Conservation (phyloP, 257 asterid genomes). For the Nicotiana sylvestris region DNA sequence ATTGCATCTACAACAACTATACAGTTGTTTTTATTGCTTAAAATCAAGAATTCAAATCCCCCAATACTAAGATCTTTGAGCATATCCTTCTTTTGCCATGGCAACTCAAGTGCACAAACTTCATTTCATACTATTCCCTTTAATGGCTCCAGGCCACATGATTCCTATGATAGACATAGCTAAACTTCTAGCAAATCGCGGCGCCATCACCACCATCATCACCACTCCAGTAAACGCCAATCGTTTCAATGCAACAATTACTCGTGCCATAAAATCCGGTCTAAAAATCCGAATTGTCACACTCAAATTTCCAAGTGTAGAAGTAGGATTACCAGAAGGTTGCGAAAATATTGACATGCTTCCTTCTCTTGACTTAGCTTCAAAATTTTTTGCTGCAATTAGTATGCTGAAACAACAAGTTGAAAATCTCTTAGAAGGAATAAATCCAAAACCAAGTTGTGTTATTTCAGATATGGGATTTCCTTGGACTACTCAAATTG, state of each 20-base stretch:
- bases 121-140: conserved; percentile 40
- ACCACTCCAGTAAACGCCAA: conserved; percentile 39
- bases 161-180: conserved; percentile 52
- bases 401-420: conserved; percentile 31
- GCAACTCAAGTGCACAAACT: not conserved
- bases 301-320: conserved; percentile 35
- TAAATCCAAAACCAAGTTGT: conserved; percentile 38
- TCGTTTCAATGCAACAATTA: conserved; percentile 26
- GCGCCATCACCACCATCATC: conserved; percentile 30
- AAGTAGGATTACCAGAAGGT: conserved; percentile 42
- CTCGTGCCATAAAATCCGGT: conserved; percentile 25
- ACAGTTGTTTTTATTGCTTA: not conserved
- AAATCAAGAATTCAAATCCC: not conserved
- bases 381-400: conserved; percentile 29
- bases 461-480: conserved; percentile 40
- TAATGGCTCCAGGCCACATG: conserved; percentile 51
- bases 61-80: not conserved
- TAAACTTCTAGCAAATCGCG: conserved; percentile 27
- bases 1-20: no score
- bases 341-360: conserved; percentile 45
- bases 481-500: conserved; percentile 41
- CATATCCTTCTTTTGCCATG: not conserved
- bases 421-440: conserved; percentile 19
- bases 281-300: conserved; percentile 24
- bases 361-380: conserved; percentile 20